These are phyloP conservation scores for Talaromyces sp. DNA, from an alignment of 2,329 filamentous ascomycete species.

Conservation along the genomic window DNA sequence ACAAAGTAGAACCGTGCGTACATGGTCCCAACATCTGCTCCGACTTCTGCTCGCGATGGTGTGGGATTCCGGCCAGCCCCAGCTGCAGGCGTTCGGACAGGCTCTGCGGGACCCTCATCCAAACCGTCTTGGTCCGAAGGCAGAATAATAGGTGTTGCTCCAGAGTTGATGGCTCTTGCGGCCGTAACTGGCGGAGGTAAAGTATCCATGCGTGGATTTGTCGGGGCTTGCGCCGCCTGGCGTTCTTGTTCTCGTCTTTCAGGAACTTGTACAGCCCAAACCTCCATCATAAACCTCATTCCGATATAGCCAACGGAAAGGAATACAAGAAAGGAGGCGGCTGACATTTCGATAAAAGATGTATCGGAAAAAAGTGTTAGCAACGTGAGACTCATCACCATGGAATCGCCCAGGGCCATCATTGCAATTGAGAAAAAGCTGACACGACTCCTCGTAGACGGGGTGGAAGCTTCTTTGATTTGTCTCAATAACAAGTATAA, in stretches of 20 bases:
- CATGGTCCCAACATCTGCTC: constrained; percentile 50
- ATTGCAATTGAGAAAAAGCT: constrained; percentile 60
- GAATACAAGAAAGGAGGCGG: constrained; percentile 53
- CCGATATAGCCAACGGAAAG: constrained; percentile 57
- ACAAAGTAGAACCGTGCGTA: constrained; percentile 59
- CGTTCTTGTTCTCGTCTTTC: constrained; percentile 33
- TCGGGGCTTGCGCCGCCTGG: constrained; percentile 17
- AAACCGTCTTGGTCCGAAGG: constrained; percentile 53
- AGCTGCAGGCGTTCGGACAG: constrained; percentile 20
- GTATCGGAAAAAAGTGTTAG: constrained; percentile 51
- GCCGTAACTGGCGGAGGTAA: constrained; percentile 50
- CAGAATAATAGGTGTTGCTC: constrained; percentile 52
- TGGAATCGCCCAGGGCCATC: constrained; percentile 56
- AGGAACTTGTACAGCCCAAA: constrained; percentile 57
- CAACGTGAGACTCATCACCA: constrained; percentile 51
- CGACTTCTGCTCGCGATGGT: constrained; percentile 28
- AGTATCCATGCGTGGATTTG: constrained; percentile 26
- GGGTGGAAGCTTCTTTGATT: constrained; percentile 59
- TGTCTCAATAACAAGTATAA: constrained; percentile 54
- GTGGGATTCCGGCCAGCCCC: constrained; percentile 15
- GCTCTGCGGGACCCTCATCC: constrained; percentile 28
- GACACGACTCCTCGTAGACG: constrained; percentile 57
- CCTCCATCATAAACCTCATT: constrained; percentile 60
- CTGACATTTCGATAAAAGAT: constrained; percentile 51
- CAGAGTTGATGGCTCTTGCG: constrained; percentile 35